phyloP scores from a whole-genome alignment of 768 basidiomycete genomes.

The Amanita fuliginea region DNA sequence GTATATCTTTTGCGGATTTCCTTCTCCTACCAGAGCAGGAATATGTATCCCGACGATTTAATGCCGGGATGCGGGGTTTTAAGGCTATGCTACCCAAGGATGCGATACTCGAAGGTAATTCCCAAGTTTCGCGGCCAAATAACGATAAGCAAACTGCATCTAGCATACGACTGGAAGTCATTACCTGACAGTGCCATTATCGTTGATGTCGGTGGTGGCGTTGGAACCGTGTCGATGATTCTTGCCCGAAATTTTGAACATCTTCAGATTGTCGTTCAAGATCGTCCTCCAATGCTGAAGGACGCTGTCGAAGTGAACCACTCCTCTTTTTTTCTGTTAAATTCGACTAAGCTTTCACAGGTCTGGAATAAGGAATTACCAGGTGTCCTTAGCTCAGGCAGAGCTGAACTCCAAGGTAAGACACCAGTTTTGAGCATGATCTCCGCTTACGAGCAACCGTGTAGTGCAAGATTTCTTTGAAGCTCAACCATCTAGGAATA shows the following conservation, averaged over 20 bases:
- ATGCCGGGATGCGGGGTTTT: slow-evolving; percentile 16
- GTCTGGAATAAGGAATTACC: slow-evolving; percentile 9
- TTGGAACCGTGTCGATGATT: slow-evolving; percentile 14
- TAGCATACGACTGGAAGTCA: slow-evolving; percentile 17
- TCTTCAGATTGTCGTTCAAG: slow-evolving; percentile 16
- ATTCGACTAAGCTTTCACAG: background rate
- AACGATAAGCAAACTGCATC: background rate
- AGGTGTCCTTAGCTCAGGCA: slow-evolving; percentile 8
- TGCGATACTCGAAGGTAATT: slow-evolving; percentile 13
- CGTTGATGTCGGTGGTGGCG: slow-evolving; percentile 21
- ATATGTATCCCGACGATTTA: slow-evolving; percentile 15
- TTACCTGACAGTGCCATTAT: slow-evolving; percentile 13
- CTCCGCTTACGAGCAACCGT: background rate
- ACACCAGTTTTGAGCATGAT: background rate
- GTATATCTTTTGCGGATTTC: slow-evolving; percentile 12
- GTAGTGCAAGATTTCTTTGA: slow-evolving; percentile 25
- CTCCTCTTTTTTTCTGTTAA: background rate
- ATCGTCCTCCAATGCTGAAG: slow-evolving; percentile 10
- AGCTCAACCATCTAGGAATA: slow-evolving; percentile 22
- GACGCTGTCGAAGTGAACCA: slow-evolving; percentile 3
- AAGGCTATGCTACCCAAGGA: slow-evolving; percentile 10
- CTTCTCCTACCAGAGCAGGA: slow-evolving; percentile 13
- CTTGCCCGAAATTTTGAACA: slow-evolving; percentile 12
- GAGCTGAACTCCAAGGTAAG: slow-evolving; percentile 11
- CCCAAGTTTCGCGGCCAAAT: too few relatives aligned